phyloP scores from a whole-genome alignment of 2,329 filamentous ascomycete species.

The Furcasterigmium furcatum region DNA sequence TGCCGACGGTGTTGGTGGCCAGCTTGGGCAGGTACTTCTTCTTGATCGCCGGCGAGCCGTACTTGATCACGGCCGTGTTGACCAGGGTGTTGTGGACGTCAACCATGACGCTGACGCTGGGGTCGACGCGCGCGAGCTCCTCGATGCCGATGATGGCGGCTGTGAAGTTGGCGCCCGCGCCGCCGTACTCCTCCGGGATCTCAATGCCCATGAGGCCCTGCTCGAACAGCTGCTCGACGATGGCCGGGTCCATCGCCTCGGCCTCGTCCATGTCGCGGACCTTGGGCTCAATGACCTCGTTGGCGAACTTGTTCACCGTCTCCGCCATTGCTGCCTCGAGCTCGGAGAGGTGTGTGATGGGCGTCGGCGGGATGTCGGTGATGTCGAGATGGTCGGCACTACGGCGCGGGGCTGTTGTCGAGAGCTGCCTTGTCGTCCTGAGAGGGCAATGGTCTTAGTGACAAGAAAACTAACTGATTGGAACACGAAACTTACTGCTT shows the following conservation, averaged over 20 bases:
- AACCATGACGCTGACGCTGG: constrained; percentile 89
- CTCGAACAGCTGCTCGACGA: constrained; percentile 94
- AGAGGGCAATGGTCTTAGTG: too few species aligned
- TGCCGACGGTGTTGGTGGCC: constrained; percentile 85
- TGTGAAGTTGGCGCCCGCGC: constrained; percentile 98
- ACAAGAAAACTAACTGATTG: constrained; percentile 1
- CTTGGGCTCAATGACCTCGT: constrained; percentile 83
- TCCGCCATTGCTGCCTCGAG: constrained; percentile 85
- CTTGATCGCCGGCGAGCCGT: constrained; percentile 72
- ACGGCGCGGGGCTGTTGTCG: constrained; percentile 54
- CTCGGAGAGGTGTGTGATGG: constrained; percentile 90
- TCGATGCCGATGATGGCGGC: constrained; percentile 94
- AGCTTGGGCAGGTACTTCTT: constrained; percentile 86
- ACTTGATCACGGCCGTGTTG: constrained; percentile 89
- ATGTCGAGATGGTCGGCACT: constrained; percentile 55
- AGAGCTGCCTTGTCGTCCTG: constrained; percentile 49
- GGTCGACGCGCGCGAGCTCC: constrained; percentile 90
- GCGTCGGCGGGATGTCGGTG: constrained; percentile 78
- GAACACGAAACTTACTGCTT: constrained; percentile 22
- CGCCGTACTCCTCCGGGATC: constrained; percentile 95
- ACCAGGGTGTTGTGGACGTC: constrained; percentile 98
- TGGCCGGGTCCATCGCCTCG: constrained; percentile 82
- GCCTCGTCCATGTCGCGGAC: constrained; percentile 97
- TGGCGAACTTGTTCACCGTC: constrained; percentile 85
- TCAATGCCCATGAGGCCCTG: constrained; percentile 97